Evolutionary conservation across 169 alveolate species (phyloP).

Genomic region (Theileria orientalis): DNA sequence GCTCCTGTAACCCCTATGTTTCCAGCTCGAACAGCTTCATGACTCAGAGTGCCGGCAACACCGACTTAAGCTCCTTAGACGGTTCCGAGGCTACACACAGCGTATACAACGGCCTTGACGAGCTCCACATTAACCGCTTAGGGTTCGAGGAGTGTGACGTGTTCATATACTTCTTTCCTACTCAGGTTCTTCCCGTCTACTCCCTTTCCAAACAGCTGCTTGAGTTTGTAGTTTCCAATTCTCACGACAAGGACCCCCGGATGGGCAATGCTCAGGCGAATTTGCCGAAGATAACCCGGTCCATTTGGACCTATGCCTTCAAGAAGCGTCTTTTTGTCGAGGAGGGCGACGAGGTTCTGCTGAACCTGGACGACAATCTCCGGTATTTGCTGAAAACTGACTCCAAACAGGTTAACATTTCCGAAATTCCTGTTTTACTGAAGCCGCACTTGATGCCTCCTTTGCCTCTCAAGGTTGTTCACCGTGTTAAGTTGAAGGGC

Average conservation of each 20-base stretch:
- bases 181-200: constrained; percentile 19
- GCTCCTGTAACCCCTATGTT: too few species aligned
- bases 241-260: background rate
- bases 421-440: constrained; percentile 10
- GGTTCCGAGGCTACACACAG: background rate
- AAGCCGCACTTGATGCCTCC: constrained; percentile 38
- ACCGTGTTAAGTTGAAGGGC: constrained; percentile 18
- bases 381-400: constrained; percentile 1
- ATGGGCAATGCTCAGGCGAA: constrained; percentile 4
- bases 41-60: background rate
- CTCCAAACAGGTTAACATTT: background rate
- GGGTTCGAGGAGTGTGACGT: constrained; percentile 29
- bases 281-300: background rate
- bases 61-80: background rate
- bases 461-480: constrained; percentile 28
- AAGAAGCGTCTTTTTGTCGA: constrained; percentile 14
- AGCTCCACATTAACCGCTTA: constrained; percentile 31
- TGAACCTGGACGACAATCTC: constrained; percentile 12
- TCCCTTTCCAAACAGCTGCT: constrained; percentile 17
- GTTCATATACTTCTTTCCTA: constrained; percentile 31
- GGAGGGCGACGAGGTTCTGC: constrained; percentile 19
- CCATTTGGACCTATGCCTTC: constrained; percentile 30
- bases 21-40: background rate
- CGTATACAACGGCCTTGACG: constrained; percentile 31
- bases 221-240: constrained; percentile 10